Evolutionary conservation across 371 early-diverging fungal genomes (phyloP), one percentile per base, ranked within the genome.

Genomic region (Syncephalastrum sp.): DNA sequence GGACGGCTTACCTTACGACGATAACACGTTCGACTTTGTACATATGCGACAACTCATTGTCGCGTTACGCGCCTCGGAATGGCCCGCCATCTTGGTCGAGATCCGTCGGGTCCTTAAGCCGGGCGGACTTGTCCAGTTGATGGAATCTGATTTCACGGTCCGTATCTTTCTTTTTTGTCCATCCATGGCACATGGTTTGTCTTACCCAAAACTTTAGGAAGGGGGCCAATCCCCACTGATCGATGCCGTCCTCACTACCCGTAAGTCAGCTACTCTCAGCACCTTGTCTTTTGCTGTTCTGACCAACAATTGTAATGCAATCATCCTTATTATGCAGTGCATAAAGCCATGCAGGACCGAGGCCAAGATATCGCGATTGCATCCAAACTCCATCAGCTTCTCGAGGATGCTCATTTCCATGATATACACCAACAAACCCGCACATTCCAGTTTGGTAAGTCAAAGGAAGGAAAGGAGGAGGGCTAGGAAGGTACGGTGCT

Each of bases 51-150:
- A 74, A 24, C 46, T 81, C 48, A 56, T 72, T 15, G 61, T 65
- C 14, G 74, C 68, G 4, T 53, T 75, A 21, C 60, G 68, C 6
- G 23, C 46, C 41, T 15, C 29, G 15, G 80, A 76, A 55, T 81
- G 78, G 78, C 54, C 68, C 29, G 16, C 15, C 1, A 64, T 74
- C 2, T 43, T 77, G 5, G 53, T 42, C 21, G 78, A 81, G 50
- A 64, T 74, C 29, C 57, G 56, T 55, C 75, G 81, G 38, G 76
- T 77, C 12, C 64, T 77, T 4, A 81, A 81, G 68, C 70, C 69
- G 1, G 76, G 74, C 47, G 81, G 81, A 43, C 47, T 69, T 53
- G 55, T 77, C 3, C 68, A 75, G 53, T 56, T 75, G 48, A 59
- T 72, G 48, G 81, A 81, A 53, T 65, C 71, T 19, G 68, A 75